These are phyloP conservation scores for Euclidium syriacum DNA, from an alignment of 345 rosid genomes.

Conservation along the genomic window DNA sequence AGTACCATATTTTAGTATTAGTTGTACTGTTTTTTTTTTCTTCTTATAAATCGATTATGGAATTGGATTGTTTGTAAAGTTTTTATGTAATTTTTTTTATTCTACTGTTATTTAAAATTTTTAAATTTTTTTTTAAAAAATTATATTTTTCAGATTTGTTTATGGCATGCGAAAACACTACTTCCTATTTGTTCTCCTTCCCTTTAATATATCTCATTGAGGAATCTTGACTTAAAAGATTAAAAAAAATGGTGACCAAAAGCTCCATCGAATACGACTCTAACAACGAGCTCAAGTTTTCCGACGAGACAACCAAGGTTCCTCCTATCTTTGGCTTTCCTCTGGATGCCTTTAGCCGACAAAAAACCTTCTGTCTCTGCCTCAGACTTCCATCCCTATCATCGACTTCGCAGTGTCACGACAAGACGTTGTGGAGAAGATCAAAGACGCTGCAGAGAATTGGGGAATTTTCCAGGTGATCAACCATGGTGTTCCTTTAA, in stretches of 20 bases:
- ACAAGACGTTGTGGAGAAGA: conserved; percentile 12
- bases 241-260: conserved; percentile 5
- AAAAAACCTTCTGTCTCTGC: not conserved
- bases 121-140: too few relatives aligned
- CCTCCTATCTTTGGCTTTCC: conserved; percentile 32
- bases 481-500: conserved; percentile 43
- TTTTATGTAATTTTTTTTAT: too few relatives aligned
- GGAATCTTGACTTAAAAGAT: not conserved
- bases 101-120: too few relatives aligned
- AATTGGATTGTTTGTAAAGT: too few relatives aligned
- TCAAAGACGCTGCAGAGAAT: conserved; percentile 30
- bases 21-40: too few relatives aligned
- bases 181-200: too few relatives aligned
- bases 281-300: not conserved
- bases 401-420: conserved; percentile 34
- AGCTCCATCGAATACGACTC: not conserved
- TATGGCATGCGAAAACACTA: too few relatives aligned
- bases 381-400: conserved; percentile 28
- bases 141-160: too few relatives aligned
- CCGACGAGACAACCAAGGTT: too few relatives aligned
- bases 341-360: not conserved
- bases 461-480: conserved; percentile 52
- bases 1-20: too few relatives aligned
- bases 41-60: too few relatives aligned
- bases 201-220: not conserved